Evolutionary conservation across 305 asterid species (phyloP), one percentile per base, ranked within the genome.

Genomic region (Withania somnifera): DNA sequence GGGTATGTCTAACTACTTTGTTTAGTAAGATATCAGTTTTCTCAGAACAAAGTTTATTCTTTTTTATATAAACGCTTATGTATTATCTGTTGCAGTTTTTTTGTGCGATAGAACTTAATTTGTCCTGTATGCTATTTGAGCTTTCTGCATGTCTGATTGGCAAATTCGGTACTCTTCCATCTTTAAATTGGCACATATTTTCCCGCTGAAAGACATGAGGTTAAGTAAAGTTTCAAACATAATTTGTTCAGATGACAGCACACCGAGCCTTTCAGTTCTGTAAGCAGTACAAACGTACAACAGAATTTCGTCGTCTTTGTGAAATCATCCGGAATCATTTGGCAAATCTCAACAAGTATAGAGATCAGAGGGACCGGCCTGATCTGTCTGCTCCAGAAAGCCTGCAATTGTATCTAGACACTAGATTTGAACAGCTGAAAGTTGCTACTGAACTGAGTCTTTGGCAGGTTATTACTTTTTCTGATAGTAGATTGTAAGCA

Each of bases 211-310:
- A 28, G 60, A 75, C 15, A 17, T 17, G 24, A 15, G 60, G 40
- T 47, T 26, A 24, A 50, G 47, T 75, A 50, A n/a, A 50, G 28
- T 15, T 75, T 50, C 45, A 75, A 75, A 50, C 11, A 28, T 50
- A 9, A 47, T 75, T 47, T 75, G 45, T 17, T 75, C 87, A 94
- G 99, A 94, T 94, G 98, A 92, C 98, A 45, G 98, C 98, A 45
- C 98, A 93, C 54, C 97, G 98, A 40, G 98, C 98, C 84, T 94
- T 94, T 86, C 98, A 96, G 86, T 96, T 96, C 87, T 96, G 99
- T 88, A 96, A 92, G 92, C 98, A 96, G 84, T 96, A 96, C 92
- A 96, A 93, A 79, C 91, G 99, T 24, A 89, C 97, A 50, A 96
- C 98, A 50, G 99, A 96, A 80, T 94, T 96, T 78, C 93, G 99